Percentiles rank a stretch among this genome's conserved stretches.
Evolutionary conservation across 2,329 filamentous ascomycete genomes (phyloP).

Genomic region (Rhynchosporium secalis): DNA sequence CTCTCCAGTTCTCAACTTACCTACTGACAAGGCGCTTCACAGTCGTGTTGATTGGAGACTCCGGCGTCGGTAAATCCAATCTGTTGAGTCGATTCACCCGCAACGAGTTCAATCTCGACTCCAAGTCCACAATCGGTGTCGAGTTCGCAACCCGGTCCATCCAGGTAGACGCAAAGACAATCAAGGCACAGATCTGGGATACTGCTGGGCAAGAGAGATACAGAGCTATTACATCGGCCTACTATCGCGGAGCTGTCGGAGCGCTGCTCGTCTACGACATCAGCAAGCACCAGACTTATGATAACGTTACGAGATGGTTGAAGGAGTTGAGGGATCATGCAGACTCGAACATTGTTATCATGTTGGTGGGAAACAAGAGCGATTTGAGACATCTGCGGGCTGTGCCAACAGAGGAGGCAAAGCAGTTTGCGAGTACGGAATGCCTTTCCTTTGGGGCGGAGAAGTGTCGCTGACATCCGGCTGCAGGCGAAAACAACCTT

Average conservation of each 20-base stretch:
- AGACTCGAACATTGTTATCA: slow-evolving; percentile 98
- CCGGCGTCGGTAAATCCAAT: slow-evolving; percentile 99
- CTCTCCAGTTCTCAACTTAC: slow-evolving; percentile 21
- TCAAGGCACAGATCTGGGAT: slow-evolving; percentile 99
- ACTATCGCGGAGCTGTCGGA: slow-evolving; percentile 96
- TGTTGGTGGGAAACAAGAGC: slow-evolving; percentile 99
- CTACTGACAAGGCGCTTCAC: slow-evolving; percentile 39
- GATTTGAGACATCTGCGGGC: slow-evolving; percentile 98
- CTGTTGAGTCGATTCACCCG: slow-evolving; percentile 98
- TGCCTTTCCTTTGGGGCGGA: slow-evolving; percentile 1
- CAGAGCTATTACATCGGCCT: slow-evolving; percentile 97
- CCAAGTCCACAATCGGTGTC: slow-evolving; percentile 99
- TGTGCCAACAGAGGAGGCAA: slow-evolving; percentile 96
- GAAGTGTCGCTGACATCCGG: slow-evolving; percentile 36
- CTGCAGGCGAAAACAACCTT: slow-evolving; percentile 87
- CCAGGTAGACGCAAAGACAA: slow-evolving; percentile 98
- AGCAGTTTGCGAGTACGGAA: slow-evolving; percentile 86
- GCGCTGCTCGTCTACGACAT: slow-evolving; percentile 99
- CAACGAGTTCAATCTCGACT: slow-evolving; percentile 99
- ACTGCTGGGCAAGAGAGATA: slow-evolving; percentile 98
- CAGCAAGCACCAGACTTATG: slow-evolving; percentile 99
- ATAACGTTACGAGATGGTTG: slow-evolving; percentile 98
- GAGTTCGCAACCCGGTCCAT: slow-evolving; percentile 99
- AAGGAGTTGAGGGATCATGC: slow-evolving; percentile 98
- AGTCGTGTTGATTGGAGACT: slow-evolving; percentile 99